These are phyloP conservation scores for Trichoderma koningiopsis DNA, from an alignment of 2,329 filamentous ascomycete species.

Conservation along the genomic window DNA sequence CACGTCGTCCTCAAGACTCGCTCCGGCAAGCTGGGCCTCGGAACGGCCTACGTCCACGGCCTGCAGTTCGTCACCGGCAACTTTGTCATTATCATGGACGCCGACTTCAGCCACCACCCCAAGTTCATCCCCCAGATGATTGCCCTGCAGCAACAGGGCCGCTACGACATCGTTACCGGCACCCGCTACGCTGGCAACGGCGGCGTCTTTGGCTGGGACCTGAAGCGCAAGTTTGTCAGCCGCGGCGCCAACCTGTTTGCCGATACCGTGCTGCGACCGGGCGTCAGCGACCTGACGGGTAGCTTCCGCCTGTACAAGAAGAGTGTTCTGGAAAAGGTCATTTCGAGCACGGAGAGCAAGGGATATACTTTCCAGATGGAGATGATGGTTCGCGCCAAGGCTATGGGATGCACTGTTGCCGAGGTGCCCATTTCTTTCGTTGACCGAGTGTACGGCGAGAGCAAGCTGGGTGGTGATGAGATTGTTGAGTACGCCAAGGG, in stretches of 20 bases:
- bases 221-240: slow-evolving; percentile 83
- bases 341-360: slow-evolving; percentile 88
- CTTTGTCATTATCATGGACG: slow-evolving; percentile 99
- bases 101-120: slow-evolving; percentile 98
- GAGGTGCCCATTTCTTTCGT: slow-evolving; percentile 98
- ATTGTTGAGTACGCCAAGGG: slow-evolving; percentile 96
- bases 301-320: slow-evolving; percentile 96
- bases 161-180: slow-evolving; percentile 96
- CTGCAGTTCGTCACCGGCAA: slow-evolving; percentile 88
- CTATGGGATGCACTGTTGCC: slow-evolving; percentile 88
- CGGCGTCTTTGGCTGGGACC: slow-evolving; percentile 94
- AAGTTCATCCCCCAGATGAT: slow-evolving; percentile 99
- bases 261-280: slow-evolving; percentile 88
- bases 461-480: slow-evolving; percentile 91
- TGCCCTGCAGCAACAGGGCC: slow-evolving; percentile 69
- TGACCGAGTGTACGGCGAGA: slow-evolving; percentile 91
- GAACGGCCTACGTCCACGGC: slow-evolving; percentile 94
- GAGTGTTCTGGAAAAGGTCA: slow-evolving; percentile 83
- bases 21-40: slow-evolving; percentile 93
- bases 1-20: slow-evolving; percentile 85
- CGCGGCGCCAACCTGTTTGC: slow-evolving; percentile 93
- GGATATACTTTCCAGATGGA: slow-evolving; percentile 99
- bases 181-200: slow-evolving; percentile 89
- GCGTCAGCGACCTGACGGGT: slow-evolving; percentile 93
- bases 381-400: slow-evolving; percentile 97